These are phyloP conservation scores for Eucalyptus sideroxylon DNA, from an alignment of 345 rosid species.

Conservation along the genomic window DNA sequence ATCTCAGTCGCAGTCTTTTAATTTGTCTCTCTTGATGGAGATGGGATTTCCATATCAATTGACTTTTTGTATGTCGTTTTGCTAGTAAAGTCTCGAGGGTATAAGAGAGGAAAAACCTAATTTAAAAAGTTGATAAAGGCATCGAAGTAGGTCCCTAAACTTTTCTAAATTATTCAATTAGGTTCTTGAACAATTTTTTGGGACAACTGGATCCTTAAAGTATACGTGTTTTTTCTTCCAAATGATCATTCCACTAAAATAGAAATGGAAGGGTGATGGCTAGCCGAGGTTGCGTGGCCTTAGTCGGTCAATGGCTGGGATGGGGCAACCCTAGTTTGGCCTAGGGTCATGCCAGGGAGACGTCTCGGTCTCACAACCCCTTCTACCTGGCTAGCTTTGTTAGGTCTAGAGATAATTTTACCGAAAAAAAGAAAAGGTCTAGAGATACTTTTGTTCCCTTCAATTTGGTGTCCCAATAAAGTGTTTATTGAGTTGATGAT, in stretches of 20 bases:
- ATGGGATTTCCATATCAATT: too few species aligned
- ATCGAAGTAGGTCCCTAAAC: background rate
- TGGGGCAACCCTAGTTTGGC: background rate
- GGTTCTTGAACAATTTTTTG: background rate
- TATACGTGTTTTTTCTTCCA: background rate
- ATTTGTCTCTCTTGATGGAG: background rate
- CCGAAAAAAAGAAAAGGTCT: too few species aligned
- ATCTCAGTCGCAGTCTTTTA: background rate
- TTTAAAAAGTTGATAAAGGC: background rate
- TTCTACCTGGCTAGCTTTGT: background rate
- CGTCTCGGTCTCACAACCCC: rapidly evolving
- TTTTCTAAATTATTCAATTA: background rate
- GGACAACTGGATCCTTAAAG: background rate
- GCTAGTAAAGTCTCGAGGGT: background rate
- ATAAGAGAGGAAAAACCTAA: background rate
- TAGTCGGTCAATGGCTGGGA: rapidly evolving
- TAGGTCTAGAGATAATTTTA: background rate
- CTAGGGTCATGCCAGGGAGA: background rate
- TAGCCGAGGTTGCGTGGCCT: background rate
- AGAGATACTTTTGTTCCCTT: background rate
- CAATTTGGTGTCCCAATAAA: background rate
- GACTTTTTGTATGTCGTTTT: background rate
- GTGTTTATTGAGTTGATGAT: too few species aligned
- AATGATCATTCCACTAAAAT: background rate
- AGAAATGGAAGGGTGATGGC: background rate